Evolutionary conservation across 2,329 filamentous ascomycete species (phyloP), one percentile per base, ranked within the genome.

Genomic region (Helotiales sp.): DNA sequence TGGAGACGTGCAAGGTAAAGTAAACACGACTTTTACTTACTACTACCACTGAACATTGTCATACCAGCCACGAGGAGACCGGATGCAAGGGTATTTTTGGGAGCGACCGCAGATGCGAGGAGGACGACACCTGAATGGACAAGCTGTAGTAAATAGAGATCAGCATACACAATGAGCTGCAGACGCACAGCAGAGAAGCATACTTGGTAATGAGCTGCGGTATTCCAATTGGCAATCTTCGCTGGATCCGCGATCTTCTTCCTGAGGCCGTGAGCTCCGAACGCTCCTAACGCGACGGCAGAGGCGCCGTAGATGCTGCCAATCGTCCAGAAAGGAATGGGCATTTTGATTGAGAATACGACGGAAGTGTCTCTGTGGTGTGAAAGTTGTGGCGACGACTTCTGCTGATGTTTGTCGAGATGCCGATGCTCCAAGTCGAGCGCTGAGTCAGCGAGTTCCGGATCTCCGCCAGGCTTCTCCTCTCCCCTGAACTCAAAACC

Each of bases 181-280:
- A 15, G 40, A 19, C 30, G 29, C 24, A 22, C 25, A 55, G 5
- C 50, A 29, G 47, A 9, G 38, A 36, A 51, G 60, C n/a, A 3
- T 72, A 86, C 85, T 74, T 88, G 85, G 65, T 89, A 89, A 38
- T 89, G 85, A 2, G 86, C 85, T 1, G 85, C 86, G 0, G 85
- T 89, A 10, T 73, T 71, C 80, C 84, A 89, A 69, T 78, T 87
- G 5, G 82, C 80, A 38, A 88, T 71, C 59, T 78, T 78, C 12
- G 76, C 71, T 2, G 85, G 84, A 63, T 88, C 85, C 9, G 79
- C 68, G 67, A 87, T 83, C 63, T 76, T 75, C 58, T 79, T 79
- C 74, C 87, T 88, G 38, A 89, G 75, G 10, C 85, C 85, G 69
- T 89, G 86, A 12, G 85, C 84, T 33, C 86, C 86, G 71, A 89